Evolutionary conservation across 441 rosid species (phyloP), one percentile per base, ranked within the genome.

Genomic region (Daphne laureola): DNA sequence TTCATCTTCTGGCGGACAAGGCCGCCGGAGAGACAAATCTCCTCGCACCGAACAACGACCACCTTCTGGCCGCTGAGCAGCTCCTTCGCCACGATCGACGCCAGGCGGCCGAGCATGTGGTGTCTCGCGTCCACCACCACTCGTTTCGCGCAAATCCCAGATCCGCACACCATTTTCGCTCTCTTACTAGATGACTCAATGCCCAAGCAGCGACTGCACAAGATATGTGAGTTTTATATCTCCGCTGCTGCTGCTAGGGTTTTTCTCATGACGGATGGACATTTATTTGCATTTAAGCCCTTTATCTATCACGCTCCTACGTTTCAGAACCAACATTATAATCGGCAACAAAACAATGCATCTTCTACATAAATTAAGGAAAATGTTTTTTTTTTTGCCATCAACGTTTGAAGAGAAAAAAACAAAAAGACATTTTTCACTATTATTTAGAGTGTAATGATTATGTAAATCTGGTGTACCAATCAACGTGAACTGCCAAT

Each of bases 1-100:
- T 80, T 82, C 86, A 79, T 79, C 67, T 82, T 82, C 74, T 82
- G 82, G 14, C 86, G 62, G 14, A 80, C 89, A 4, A 82, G 73
- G 8, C 89, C 89, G 5, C 86, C 86, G 1, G 82, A 80, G 64
- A 82, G 26, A 63, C 89, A 77, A 36, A 82, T 78, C 77, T 77
- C 83, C 66, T 82, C 86, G 66, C 86, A 80, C 40, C 86, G 53
- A 1, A 82, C 83, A n/a, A 73, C 80, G 40, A 73, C 81, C 16
- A 82, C 82, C 57, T 68, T 78, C 69, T 82, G 84, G 11, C 89
- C 89, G 35, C 78, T 79, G 15, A 82, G 65, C 16, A 80, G 76
- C 80, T 82, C 86, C 74, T 82, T 82, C 5, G 86, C 86, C 40
- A 79, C 62, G 51, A 76, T 74, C 9, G 86, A 80, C 14, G 86